Evolutionary conservation across 306 rosid genomes (phyloP).

Genomic region (Myrica gale): DNA sequence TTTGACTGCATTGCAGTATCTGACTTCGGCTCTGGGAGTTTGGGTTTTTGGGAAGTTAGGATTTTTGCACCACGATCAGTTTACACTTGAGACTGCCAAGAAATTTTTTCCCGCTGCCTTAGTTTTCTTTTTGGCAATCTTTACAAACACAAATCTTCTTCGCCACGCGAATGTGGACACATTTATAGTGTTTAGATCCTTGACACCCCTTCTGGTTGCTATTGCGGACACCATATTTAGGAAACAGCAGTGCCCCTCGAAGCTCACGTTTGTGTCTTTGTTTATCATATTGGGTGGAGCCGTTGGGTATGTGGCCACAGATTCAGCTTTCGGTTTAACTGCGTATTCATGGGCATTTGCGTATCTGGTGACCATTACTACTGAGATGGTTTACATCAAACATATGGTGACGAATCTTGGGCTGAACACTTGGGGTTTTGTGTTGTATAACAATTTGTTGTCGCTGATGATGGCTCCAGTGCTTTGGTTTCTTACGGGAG

Average conservation of each 20-base stretch:
- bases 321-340: constrained; percentile 72
- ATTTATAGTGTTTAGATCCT: constrained; percentile 84
- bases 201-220: constrained; percentile 93
- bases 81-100: constrained; percentile 65
- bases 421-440: constrained; percentile 91
- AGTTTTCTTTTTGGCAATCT: constrained; percentile 88
- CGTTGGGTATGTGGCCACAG: constrained; percentile 84
- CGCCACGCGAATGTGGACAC: constrained; percentile 97
- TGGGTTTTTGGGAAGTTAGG: constrained; percentile 75
- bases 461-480: constrained; percentile 82
- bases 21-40: constrained; percentile 78
- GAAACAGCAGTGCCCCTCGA: constrained; percentile 70
- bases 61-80: constrained; percentile 77
- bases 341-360: constrained; percentile 98
- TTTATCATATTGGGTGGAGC: constrained; percentile 82
- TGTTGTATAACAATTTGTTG: constrained; percentile 71
- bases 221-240: constrained; percentile 78
- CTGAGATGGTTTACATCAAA: constrained; percentile 96
- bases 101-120: constrained; percentile 86
- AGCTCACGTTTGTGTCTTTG: constrained; percentile 70
- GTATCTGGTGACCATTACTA: constrained; percentile 76
- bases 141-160: constrained; percentile 93
- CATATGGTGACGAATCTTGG: constrained; percentile 95
- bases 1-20: constrained; percentile 80
- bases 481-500: constrained; percentile 81